Percentiles rank a stretch among this genome's conserved stretches.
These are phyloP conservation scores for Daedalea quercina DNA, from an alignment of 768 basidiomycete species.

Conservation along the genomic window DNA sequence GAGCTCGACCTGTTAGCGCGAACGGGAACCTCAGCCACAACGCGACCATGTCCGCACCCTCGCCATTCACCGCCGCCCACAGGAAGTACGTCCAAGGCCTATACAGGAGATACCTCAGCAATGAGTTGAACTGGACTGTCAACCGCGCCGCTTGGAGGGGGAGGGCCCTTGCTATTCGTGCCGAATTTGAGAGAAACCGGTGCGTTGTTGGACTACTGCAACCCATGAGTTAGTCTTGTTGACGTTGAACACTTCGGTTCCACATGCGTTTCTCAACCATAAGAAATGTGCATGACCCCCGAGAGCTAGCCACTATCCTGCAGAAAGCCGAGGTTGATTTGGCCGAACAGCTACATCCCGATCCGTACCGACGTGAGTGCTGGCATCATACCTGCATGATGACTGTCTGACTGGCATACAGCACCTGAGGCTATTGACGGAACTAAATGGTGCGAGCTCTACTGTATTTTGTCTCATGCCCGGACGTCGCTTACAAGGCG, in stretches of 20 bases:
- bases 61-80: slow-evolving; percentile 68
- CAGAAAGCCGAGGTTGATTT: slow-evolving; percentile 75
- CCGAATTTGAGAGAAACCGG: slow-evolving; percentile 92
- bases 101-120: slow-evolving; percentile 81
- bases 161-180: slow-evolving; percentile 80
- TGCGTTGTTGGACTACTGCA: slow-evolving; percentile 27
- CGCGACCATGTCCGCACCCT: slow-evolving; percentile 19
- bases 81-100: slow-evolving; percentile 86
- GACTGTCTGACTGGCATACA: slow-evolving; percentile 23
- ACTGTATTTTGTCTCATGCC: slow-evolving; percentile 3
- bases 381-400: not conserved
- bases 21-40: slow-evolving; percentile 4
- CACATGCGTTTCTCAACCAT: not conserved
- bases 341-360: slow-evolving; percentile 69
- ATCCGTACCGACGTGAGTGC: slow-evolving; percentile 86
- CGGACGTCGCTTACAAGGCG: slow-evolving; percentile 1
- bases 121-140: slow-evolving; percentile 87
- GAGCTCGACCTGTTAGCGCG: not conserved
- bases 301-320: slow-evolving; percentile 70
- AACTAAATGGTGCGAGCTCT: slow-evolving; percentile 80
- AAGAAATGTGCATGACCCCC: slow-evolving; percentile 81
- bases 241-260: not conserved
- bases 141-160: slow-evolving; percentile 81
- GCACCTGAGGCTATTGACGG: slow-evolving; percentile 82
- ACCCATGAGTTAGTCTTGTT: not conserved